Conservation (phyloP, 1,284 basidiomycete genomes). For the Chalciporus piperatoides region DNA sequence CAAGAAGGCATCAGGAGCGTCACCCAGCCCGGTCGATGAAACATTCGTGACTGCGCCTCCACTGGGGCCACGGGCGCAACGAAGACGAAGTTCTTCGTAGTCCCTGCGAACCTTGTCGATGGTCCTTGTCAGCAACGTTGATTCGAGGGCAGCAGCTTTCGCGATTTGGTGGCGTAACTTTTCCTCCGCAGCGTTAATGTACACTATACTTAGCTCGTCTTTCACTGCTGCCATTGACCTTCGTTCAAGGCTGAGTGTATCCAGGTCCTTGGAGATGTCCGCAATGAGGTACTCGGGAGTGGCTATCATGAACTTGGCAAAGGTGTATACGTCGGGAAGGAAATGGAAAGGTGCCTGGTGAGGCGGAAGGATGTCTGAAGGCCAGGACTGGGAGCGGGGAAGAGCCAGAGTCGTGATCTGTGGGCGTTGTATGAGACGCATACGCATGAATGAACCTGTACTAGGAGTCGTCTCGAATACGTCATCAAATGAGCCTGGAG, state of each 20-base stretch:
- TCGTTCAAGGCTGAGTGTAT: slow-evolving; percentile 69
- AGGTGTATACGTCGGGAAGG: slow-evolving; percentile 86
- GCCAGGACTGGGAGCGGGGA: slow-evolving; percentile 90
- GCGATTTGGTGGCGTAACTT: slow-evolving; percentile 76
- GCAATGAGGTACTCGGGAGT: slow-evolving; percentile 79
- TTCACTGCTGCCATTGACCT: slow-evolving; percentile 58
- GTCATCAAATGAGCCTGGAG: slow-evolving; percentile 40
- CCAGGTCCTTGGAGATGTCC: slow-evolving; percentile 73
- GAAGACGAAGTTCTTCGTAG: slow-evolving; percentile 52
- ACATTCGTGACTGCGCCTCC: slow-evolving; percentile 38
- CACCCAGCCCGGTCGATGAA: slow-evolving; percentile 18
- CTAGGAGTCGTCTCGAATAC: slow-evolving; percentile 36
- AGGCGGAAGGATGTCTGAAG: slow-evolving; percentile 85
- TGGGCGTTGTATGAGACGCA: slow-evolving; percentile 92
- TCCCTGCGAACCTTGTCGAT: slow-evolving; percentile 62
- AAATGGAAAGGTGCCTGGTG: slow-evolving; percentile 95
- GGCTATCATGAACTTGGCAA: slow-evolving; percentile 95
- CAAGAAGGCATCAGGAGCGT: slow-evolving; percentile 55
- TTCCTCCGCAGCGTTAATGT: slow-evolving; percentile 75
- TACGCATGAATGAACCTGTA: slow-evolving; percentile 60
- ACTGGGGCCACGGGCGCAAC: slow-evolving; percentile 36
- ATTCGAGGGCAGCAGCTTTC: slow-evolving; percentile 73
- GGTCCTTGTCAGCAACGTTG: slow-evolving; percentile 49
- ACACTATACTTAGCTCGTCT: slow-evolving; percentile 76
- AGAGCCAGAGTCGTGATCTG: slow-evolving; percentile 95